Evolutionary conservation across 495 filamentous ascomycete species (phyloP).

Genomic region (Platismatia glauca): DNA sequence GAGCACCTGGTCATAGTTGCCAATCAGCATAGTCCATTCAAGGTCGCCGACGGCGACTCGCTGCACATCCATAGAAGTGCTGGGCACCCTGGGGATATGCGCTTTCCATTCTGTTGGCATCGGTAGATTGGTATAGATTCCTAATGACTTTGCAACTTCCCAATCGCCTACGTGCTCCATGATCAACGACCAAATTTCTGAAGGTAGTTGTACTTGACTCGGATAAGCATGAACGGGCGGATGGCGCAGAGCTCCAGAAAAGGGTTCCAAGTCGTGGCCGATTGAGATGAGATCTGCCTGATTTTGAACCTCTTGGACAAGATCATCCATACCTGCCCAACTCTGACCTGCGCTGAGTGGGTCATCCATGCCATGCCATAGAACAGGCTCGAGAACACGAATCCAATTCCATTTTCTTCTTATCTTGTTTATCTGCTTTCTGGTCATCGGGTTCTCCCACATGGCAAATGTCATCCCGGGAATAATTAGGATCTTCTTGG

Average conservation of each 20-base stretch:
- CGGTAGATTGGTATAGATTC: slow-evolving; percentile 65
- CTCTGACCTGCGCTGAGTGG: neutral
- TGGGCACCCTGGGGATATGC: slow-evolving; percentile 14
- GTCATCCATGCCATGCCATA: slow-evolving; percentile 57
- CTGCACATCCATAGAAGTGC: slow-evolving; percentile 25
- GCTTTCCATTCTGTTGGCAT: slow-evolving; percentile 67
- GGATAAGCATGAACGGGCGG: slow-evolving; percentile 19
- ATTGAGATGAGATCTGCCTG: slow-evolving; percentile 53
- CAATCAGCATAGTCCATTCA: slow-evolving; percentile 73
- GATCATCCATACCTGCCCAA: slow-evolving; percentile 13
- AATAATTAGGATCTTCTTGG: slow-evolving; percentile 71
- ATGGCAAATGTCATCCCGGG: slow-evolving; percentile 73
- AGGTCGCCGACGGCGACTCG: slow-evolving; percentile 46
- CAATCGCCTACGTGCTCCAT: slow-evolving; percentile 78
- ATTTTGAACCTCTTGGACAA: slow-evolving; percentile 31
- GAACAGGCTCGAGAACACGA: slow-evolving; percentile 56
- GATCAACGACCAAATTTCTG: slow-evolving; percentile 82
- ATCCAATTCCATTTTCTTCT: slow-evolving; percentile 76
- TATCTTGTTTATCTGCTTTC: slow-evolving; percentile 72
- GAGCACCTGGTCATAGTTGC: slow-evolving; percentile 56
- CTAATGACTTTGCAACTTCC: slow-evolving; percentile 74
- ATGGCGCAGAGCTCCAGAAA: slow-evolving; percentile 33
- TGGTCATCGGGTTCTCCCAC: slow-evolving; percentile 82
- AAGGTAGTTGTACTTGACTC: slow-evolving; percentile 44
- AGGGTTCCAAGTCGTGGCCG: slow-evolving; percentile 47